phyloP scores from a whole-genome alignment of 108 stramenopile species.

The Fragilariopsis cylindrus region DNA sequence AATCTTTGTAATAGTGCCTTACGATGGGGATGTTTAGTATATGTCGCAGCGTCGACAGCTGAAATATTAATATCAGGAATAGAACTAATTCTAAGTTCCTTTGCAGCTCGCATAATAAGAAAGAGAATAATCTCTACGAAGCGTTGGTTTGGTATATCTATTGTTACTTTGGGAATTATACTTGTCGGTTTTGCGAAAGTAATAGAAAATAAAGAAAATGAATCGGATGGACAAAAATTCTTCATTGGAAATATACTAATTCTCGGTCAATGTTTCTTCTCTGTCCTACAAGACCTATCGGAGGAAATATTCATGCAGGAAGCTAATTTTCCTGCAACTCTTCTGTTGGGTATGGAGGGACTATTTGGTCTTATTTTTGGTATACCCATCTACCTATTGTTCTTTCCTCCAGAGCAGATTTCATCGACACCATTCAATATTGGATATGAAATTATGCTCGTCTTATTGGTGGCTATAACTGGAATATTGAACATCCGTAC shows the following conservation, averaged over 20 bases:
- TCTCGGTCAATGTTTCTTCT: conserved; percentile 33
- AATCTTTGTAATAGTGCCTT: conserved; percentile 29
- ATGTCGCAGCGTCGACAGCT: conserved; percentile 42
- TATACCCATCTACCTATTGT: conserved; percentile 21
- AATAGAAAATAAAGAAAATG: conserved; percentile 18
- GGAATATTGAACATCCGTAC: conserved; percentile 51
- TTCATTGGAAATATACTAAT: conserved; percentile 41
- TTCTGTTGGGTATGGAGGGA: conserved; percentile 49
- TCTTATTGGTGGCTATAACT: conserved; percentile 24
- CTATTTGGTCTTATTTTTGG: conserved; percentile 37
- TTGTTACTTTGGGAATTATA: conserved; percentile 35
- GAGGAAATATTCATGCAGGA: conserved; percentile 58
- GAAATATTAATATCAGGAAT: conserved; percentile 54
- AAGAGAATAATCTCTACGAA: conserved; percentile 20
- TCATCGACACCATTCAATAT: conserved; percentile 7
- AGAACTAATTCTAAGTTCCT: conserved; percentile 40
- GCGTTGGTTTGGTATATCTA: conserved; percentile 41
- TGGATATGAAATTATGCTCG: conserved; percentile 13
- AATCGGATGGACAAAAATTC: conserved; percentile 7
- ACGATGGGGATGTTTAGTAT: conserved; percentile 48
- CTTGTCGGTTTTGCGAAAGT: conserved; percentile 23
- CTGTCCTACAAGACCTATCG: conserved; percentile 41
- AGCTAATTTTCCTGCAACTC: conserved; percentile 39
- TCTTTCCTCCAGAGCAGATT: conserved; percentile 14
- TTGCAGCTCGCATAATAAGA: conserved; percentile 36